Conservation (phyloP, 495 filamentous ascomycete species). For the Sporormia fimetaria region DNA sequence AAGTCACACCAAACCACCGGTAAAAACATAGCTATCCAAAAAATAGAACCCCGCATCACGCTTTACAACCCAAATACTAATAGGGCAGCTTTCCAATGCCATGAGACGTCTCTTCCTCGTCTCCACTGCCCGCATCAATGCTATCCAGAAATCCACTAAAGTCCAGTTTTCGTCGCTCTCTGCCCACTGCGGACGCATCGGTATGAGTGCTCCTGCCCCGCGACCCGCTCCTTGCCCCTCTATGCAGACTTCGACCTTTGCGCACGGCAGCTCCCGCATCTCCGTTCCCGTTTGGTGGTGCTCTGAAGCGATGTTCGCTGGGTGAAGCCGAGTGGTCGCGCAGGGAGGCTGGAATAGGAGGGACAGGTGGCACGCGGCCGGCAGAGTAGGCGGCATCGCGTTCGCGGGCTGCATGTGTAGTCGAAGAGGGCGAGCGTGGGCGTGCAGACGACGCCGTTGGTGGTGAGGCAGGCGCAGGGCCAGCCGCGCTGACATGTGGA, state of each 20-base stretch:
- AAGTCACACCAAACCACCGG: too few species aligned
- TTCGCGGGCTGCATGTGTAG: slow-evolving; percentile 1
- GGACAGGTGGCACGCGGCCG: slow-evolving; percentile 19
- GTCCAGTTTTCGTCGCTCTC: slow-evolving; percentile 15
- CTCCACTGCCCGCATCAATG: slow-evolving; percentile 19
- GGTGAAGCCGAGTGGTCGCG: slow-evolving; percentile 9
- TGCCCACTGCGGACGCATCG: slow-evolving; percentile 1
- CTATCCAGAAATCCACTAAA: slow-evolving; percentile 24
- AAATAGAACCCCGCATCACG: too few species aligned
- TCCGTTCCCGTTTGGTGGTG: slow-evolving; percentile 6
- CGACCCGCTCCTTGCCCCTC: slow-evolving; percentile 6
- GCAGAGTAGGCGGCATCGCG: slow-evolving; percentile 5
- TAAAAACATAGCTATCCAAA: too few species aligned
- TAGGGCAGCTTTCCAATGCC: slow-evolving; percentile 2
- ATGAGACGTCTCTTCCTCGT: slow-evolving; percentile 1
- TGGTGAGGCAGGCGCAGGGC: neutral
- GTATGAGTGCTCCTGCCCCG: neutral
- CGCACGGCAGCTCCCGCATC: slow-evolving; percentile 10
- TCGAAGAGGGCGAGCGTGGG: neutral
- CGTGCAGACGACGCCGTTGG: neutral
- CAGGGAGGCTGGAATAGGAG: slow-evolving; percentile 19
- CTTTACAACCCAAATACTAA: neutral
- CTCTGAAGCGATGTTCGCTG: neutral
- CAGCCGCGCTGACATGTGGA: slow-evolving; percentile 2
- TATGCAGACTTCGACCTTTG: slow-evolving; percentile 18